Base-by-base conservation (phyloP, 2,329 filamentous ascomycete species). In the Penicillium rolfsii region DNA sequence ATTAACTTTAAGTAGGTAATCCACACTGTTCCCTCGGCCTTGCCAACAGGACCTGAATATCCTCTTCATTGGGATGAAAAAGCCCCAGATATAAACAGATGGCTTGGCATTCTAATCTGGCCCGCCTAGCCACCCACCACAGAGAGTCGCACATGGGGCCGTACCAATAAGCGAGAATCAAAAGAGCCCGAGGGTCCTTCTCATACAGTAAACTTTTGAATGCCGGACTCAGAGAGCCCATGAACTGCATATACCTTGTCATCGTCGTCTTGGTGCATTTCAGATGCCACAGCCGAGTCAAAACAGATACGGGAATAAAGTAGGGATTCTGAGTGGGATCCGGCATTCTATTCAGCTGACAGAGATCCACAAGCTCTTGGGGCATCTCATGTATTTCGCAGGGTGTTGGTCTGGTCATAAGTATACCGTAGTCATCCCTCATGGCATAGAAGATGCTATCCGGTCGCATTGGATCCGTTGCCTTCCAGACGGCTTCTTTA, bases 91-190 rank as follows among this genome's bases (percentile, higher is more conserved):
- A 79, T n/a, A 78, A 61, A 59, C 75, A 79, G 24, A 85, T 83
- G 0, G 83, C 79, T 49, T 78, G 75, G n/a, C 81, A 82, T 64
- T 85, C 82, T 0, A 85, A 65, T 30, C 76, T 63, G 4, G 80
- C 77, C 49, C 84, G 76, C 54, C 77, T 73, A 48, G 77, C 73
- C 14, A 83, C 62, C 80, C 82, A 86, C 84, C 83, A 86, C 9
- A 74, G 67, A 16, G 74, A 70, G 12, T 74, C 68, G 14, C 75
- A 78, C 14, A 83, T 70, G 62, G 82, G 81, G 9, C 82, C 80
- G 69, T 83, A 85, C 84, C 84, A 88, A 72, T 82, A 84, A 0
- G 81, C 77, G n/a, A 87, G 70, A 38, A 88, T 65, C 11, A 87
- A 69, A 61, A 88, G 67, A 0, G 85, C 85, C 30, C 79, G 75